Evolutionary conservation across 306 rosid genomes (phyloP).

Genomic region (Lathyrus aphaca): DNA sequence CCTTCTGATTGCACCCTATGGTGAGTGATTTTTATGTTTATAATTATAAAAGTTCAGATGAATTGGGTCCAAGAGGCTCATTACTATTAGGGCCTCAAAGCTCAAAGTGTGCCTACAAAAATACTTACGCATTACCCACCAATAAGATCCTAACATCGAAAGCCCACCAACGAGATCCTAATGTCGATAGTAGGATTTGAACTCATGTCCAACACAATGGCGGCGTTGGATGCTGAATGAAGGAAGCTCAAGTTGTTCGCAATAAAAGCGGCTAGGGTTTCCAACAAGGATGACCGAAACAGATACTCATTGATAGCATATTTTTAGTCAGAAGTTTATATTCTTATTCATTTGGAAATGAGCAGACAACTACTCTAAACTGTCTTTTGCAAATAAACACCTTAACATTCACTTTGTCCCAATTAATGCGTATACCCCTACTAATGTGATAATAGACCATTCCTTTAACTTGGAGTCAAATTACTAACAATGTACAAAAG

Average conservation of each 20-base stretch:
- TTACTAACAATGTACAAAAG: slow-evolving; percentile 1
- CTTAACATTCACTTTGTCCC: neutral
- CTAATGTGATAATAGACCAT: slow-evolving; percentile 6
- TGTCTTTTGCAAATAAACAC: neutral
- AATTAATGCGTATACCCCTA: neutral
- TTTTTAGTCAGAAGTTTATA: slow-evolving; percentile 4
- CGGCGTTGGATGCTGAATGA: neutral
- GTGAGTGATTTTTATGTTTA: slow-evolving; percentile 53
- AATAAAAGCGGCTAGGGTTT: neutral
- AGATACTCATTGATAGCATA: neutral
- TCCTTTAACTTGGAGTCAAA: neutral
- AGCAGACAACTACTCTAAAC: neutral
- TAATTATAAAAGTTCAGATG: neutral
- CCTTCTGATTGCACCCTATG: slow-evolving; percentile 75
- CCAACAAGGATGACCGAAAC: slow-evolving; percentile 10
- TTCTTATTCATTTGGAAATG: neutral
- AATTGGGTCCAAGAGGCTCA: neutral
- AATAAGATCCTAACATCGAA: neutral
- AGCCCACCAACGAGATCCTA: neutral
- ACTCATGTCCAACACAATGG: neutral
- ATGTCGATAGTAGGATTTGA: neutral
- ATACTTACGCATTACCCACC: neutral
- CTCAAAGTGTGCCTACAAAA: neutral
- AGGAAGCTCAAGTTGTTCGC: neutral
- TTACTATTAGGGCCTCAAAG: neutral